Evolutionary conservation across 176 grass and related monocot species (phyloP).

Genomic region (Musa itinerans): DNA sequence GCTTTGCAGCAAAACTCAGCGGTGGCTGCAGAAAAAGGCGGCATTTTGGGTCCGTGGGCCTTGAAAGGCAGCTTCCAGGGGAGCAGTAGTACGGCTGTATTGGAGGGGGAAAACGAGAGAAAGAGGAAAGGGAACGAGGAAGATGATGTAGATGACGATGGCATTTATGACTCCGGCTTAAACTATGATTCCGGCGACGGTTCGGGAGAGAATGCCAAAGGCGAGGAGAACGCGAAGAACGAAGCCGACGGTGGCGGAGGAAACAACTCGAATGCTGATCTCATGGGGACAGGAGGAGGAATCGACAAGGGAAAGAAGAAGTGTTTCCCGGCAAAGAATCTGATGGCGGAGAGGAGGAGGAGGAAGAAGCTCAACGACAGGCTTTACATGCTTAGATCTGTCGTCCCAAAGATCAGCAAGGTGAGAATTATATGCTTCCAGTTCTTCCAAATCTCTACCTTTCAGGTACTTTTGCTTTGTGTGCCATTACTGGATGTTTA

Average conservation of each 20-base stretch:
- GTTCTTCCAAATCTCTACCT: too few relatives aligned
- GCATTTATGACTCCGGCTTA: slow-evolving; percentile 3
- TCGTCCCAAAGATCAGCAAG: slow-evolving; percentile 78
- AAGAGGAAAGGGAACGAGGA: not conserved
- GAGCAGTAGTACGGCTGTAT: too few relatives aligned
- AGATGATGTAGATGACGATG: not conserved
- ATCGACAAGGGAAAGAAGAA: slow-evolving; percentile 61
- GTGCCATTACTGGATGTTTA: too few relatives aligned
- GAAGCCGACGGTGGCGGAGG: not conserved
- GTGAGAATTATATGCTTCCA: slow-evolving; percentile 18
- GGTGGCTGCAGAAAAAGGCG: not conserved
- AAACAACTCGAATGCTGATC: slow-evolving; percentile 1
- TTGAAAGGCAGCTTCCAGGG: not conserved
- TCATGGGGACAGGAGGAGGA: slow-evolving; percentile 7
- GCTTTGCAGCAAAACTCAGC: slow-evolving; percentile 4
- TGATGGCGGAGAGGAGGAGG: slow-evolving; percentile 61
- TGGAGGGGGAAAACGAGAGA: not conserved
- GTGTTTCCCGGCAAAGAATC: slow-evolving; percentile 62
- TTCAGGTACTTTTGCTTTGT: too few relatives aligned
- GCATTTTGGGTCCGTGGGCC: not conserved
- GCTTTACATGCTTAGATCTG: slow-evolving; percentile 64
- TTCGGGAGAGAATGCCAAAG: not conserved
- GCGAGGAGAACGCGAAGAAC: not conserved
- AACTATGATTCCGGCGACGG: slow-evolving; percentile 13
- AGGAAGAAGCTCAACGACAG: slow-evolving; percentile 72